Evolutionary conservation across 768 basidiomycete species (phyloP).

Genomic region (Albatrellus ellisii): DNA sequence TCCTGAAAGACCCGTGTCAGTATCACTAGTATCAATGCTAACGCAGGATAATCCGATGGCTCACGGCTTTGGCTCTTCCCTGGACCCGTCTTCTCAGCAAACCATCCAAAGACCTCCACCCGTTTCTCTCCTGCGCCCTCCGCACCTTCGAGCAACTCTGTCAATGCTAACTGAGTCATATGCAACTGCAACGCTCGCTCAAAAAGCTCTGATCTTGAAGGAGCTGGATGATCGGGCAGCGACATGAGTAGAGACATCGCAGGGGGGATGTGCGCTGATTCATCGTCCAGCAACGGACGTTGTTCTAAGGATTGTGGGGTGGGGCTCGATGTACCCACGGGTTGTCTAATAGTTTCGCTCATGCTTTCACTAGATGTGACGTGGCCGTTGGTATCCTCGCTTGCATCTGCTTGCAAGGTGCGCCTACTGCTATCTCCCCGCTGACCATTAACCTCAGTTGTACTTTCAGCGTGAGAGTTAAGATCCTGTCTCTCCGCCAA

Average conservation of each 20-base stretch:
- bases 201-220: conserved; percentile 47
- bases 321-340: conserved; percentile 4
- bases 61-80: conserved; percentile 13
- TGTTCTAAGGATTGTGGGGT: not conserved
- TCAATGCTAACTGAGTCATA: conserved; percentile 72
- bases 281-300: conserved; percentile 19
- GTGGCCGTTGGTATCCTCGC: not conserved
- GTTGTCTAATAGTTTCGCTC: too few relatives aligned
- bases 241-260: conserved; percentile 31
- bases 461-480: not conserved
- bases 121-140: conserved; percentile 73
- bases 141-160: conserved; percentile 75
- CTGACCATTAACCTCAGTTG: conserved; percentile 1
- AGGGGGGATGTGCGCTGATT: conserved; percentile 24
- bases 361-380: too few relatives aligned
- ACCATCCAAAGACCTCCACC: conserved; percentile 79
- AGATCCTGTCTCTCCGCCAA: too few relatives aligned
- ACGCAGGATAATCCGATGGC: not conserved
- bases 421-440: conserved; percentile 4
- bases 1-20: conserved; percentile 3
- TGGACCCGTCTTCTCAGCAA: conserved; percentile 46
- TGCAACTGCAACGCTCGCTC: conserved; percentile 74
- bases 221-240: conserved; percentile 32
- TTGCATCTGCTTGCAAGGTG: not conserved
- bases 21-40: not conserved